Conservation (phyloP, 1,139 yeast genomes). For the Neolecta irregularis region DNA sequence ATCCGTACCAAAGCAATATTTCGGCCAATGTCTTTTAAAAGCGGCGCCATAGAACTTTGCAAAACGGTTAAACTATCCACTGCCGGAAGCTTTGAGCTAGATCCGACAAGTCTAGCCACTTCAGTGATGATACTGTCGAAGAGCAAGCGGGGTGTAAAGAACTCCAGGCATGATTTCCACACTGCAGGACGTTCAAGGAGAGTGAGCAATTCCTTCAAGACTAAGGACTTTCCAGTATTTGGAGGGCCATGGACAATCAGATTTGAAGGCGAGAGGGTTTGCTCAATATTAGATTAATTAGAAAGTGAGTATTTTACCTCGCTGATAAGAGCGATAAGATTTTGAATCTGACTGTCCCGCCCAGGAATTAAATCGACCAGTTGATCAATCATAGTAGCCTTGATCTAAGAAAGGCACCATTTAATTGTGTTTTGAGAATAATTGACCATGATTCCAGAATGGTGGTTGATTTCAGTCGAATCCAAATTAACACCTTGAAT, state of each 20-base stretch:
- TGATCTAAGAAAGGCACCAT: no score
- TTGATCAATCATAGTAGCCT: background rate
- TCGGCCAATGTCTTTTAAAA: no score
- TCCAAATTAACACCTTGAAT: no score
- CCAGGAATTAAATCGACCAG: background rate
- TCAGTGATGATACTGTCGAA: background rate
- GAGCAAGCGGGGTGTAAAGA: background rate
- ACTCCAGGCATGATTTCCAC: slow-evolving; percentile 1
- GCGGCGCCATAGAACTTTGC: no score
- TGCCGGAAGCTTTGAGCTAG: no score
- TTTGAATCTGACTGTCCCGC: background rate
- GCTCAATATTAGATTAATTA: background rate
- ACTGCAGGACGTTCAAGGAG: background rate
- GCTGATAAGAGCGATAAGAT: background rate
- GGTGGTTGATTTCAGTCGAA: no score
- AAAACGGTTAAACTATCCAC: no score
- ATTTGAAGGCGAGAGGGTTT: background rate
- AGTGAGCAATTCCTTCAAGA: background rate
- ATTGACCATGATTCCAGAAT: no score
- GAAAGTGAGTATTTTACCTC: background rate
- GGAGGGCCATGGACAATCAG: background rate
- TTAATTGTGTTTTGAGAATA: no score
- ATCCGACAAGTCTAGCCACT: background rate
- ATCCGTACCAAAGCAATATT: no score
- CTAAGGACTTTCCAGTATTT: background rate